Evolutionary conservation across 225 moss, liverwort and hornwort genomes (phyloP).

Genomic region (Bryum argenteum): DNA sequence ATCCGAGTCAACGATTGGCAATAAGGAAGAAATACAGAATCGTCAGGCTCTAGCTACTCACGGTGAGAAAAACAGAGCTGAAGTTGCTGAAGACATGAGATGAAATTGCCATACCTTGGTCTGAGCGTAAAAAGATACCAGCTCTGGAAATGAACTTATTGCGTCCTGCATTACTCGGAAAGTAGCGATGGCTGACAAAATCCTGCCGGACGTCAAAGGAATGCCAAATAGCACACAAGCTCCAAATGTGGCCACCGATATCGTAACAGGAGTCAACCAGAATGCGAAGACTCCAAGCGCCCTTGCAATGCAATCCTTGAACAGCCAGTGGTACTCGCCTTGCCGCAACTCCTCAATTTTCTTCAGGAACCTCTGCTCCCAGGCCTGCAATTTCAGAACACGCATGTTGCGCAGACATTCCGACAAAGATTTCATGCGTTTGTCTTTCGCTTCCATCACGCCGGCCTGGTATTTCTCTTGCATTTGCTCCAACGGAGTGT

Average conservation of each 20-base stretch:
- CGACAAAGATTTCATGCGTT: constrained; percentile 66
- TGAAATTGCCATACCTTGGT: constrained; percentile 42
- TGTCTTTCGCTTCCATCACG: constrained; percentile 71
- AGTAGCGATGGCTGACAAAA: constrained; percentile 82
- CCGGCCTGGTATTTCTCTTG: constrained; percentile 54
- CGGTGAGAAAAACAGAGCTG: neutral
- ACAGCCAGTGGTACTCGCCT: constrained; percentile 70
- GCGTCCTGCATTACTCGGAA: constrained; percentile 75
- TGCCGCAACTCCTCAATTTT: constrained; percentile 69
- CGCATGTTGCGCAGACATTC: constrained; percentile 80
- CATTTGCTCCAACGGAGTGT: constrained; percentile 58
- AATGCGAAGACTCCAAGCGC: constrained; percentile 62
- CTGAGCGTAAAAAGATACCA: constrained; percentile 63
- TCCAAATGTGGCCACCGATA: constrained; percentile 80
- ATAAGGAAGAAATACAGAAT: neutral
- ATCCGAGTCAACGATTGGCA: neutral
- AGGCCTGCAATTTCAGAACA: constrained; percentile 85
- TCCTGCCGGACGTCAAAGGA: constrained; percentile 77
- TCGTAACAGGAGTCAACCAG: constrained; percentile 78
- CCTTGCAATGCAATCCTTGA: constrained; percentile 50
- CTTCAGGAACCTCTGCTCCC: constrained; percentile 73
- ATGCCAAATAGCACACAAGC: constrained; percentile 72
- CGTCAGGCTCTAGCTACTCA: neutral
- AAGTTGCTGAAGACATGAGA: no score
- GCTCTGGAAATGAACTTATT: constrained; percentile 61